Conservation (phyloP, 257 asterid genomes). For the Phtheirospermum japonicum region DNA sequence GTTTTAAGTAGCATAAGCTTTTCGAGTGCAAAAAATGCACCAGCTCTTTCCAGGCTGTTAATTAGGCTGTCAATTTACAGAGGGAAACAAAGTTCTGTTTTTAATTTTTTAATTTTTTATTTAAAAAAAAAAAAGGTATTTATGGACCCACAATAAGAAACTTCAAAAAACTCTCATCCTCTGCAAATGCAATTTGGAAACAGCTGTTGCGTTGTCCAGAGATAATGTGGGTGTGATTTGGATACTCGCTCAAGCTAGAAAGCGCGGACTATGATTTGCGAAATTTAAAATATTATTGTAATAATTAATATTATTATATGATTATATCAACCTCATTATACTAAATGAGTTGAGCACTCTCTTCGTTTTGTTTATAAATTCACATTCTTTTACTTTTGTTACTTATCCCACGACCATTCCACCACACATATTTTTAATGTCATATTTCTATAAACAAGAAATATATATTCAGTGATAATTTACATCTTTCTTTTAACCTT, state of each 20-base stretch:
- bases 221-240: conserved; percentile 32
- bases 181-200: conserved; percentile 30
- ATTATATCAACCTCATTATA: too few species aligned
- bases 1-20: conserved; percentile 32
- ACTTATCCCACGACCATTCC: too few species aligned
- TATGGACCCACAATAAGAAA: conserved; percentile 48
- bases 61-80: conserved; percentile 64
- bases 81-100: conserved; percentile 28
- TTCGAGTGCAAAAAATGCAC: conserved; percentile 39
- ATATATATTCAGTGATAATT: too few species aligned
- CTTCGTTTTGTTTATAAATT: too few species aligned
- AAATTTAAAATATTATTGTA: neutral
- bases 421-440: too few species aligned
- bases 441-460: too few species aligned
- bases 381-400: too few species aligned
- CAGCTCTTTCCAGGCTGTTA: conserved; percentile 82
- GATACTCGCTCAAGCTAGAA: conserved; percentile 22
- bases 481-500: too few species aligned
- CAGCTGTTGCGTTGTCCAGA: conserved; percentile 46
- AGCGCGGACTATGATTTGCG: neutral
- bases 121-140: conserved; percentile 10
- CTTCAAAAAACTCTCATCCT: conserved; percentile 23
- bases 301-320: too few species aligned
- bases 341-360: too few species aligned
- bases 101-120: neutral